Evolutionary conservation across 352 stramenopile genomes (phyloP), one percentile per base, ranked within the genome.

Genomic region (Blastocystis sp.): DNA sequence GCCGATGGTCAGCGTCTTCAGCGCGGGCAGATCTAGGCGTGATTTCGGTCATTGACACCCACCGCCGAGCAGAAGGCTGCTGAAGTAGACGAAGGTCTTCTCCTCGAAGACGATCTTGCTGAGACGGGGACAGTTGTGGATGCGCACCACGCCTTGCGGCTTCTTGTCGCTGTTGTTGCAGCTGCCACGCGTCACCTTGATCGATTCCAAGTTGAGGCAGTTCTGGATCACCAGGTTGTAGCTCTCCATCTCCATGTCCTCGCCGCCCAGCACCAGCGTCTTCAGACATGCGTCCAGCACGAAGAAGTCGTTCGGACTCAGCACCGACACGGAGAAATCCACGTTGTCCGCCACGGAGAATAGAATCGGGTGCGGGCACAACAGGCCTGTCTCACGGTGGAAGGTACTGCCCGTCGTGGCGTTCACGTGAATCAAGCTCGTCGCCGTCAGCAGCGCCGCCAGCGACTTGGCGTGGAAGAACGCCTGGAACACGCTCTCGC

Each of bases 41-140:
- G 5, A 56, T 7, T 14, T 17, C 5, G 5, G 48, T 17, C 5
- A 56, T 81, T 23, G 34, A 53, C 3, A 9, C n/a, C 5, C 43
- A 81, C 71, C 41, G 19, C 11, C 38, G 7, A 81, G 45, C 19
- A 81, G n/a, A 81, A 81, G 28, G 21, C 56, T 41, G 38, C n/a
- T 40, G 38, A 64, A 81, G 62, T 52, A 23, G 28, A 66, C 59
- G 52, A 59, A 81, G 11, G 52, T 66, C 4, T 11, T 34, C 3
- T 34, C 41, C 28, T 66, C 38, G 52, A 81, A 66, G 38, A 4
- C 9, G 34, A 81, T 52, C 10, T 4, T 40, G 28, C 3, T 2
- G 11, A 81, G 19, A 34, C 62, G 21, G 19, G 71, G 71, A 81
- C 71, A 81, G 14, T 81, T 21, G n/a, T 53, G 11, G 71, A 81